A percentile compares a stretch with the other conserved stretches of the same genome.
These are phyloP conservation scores for Dioscorea cayenensis DNA, from an alignment of 116 monocot genomes.

Conservation along the genomic window DNA sequence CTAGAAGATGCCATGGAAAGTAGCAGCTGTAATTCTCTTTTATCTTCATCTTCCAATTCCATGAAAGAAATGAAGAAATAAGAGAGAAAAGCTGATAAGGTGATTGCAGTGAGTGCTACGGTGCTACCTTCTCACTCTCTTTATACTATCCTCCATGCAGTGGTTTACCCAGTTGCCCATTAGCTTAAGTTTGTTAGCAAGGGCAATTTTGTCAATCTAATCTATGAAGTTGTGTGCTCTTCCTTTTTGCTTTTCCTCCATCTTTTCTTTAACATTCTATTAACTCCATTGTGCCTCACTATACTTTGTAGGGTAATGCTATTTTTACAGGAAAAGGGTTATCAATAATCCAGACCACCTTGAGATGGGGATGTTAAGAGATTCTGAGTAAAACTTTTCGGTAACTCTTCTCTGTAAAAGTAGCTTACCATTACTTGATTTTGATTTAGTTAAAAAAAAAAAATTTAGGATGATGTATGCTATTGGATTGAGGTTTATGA, in stretches of 20 bases:
- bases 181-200: not conserved
- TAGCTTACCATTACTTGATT: too few relatives aligned
- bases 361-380: too few relatives aligned
- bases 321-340: too few relatives aligned
- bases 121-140: not conserved
- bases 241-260: not conserved
- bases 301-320: too few relatives aligned
- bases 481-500: too few relatives aligned
- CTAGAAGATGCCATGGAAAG: not conserved
- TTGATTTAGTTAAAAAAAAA: too few relatives aligned
- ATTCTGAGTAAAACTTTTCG: too few relatives aligned
- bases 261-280: not conserved
- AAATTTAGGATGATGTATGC: too few relatives aligned
- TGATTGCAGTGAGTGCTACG: too few relatives aligned
- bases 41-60: conserved; percentile 20
- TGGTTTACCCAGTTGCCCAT: not conserved
- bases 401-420: too few relatives aligned
- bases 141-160: not conserved
- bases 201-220: not conserved
- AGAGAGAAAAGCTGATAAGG: not conserved
- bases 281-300: too few relatives aligned
- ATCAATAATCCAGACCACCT: too few relatives aligned
- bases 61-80: conserved; percentile 14
- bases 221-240: not conserved
- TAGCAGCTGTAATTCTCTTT: conserved; percentile 42